Conservation (phyloP, 805 yeast genomes). For the Pichia deserticola region DNA sequence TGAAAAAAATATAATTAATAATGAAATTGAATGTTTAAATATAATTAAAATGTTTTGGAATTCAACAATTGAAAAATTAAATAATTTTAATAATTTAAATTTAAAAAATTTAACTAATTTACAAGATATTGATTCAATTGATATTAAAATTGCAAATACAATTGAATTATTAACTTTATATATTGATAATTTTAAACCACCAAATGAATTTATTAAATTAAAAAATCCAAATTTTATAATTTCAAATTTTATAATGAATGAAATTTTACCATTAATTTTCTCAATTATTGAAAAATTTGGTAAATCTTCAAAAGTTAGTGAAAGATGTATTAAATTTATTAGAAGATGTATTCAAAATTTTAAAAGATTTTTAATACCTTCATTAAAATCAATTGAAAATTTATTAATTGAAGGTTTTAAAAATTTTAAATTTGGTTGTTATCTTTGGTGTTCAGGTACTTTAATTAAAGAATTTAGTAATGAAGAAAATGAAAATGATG, state of each 20-base stretch:
- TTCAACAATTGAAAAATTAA: slow-evolving; percentile 50
- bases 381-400: slow-evolving; percentile 58
- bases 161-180: slow-evolving; percentile 62
- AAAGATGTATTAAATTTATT: slow-evolving; percentile 62
- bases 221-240: slow-evolving; percentile 16
- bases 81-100: slow-evolving; percentile 12
- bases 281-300: slow-evolving; percentile 49
- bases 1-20: slow-evolving; percentile 27
- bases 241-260: slow-evolving; percentile 45
- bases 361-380: slow-evolving; percentile 46
- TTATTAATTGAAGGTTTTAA: slow-evolving; percentile 65
- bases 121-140: slow-evolving; percentile 28
- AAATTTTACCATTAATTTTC: slow-evolving; percentile 51
- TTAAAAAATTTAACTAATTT: slow-evolving; percentile 11
- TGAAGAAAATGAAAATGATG: slow-evolving; percentile 35
- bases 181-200: slow-evolving; percentile 52
- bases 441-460: slow-evolving; percentile 83
- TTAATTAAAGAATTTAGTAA: slow-evolving; percentile 62
- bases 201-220: slow-evolving; percentile 18
- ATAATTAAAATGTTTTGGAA: slow-evolving; percentile 56
- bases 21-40: slow-evolving; percentile 36
- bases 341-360: slow-evolving; percentile 59
- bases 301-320: slow-evolving; percentile 56
- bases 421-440: slow-evolving; percentile 67
- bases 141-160: slow-evolving; percentile 56